Evolutionary conservation across 306 rosid genomes (phyloP).

Genomic region (Pterocarpus macrocarpus): DNA sequence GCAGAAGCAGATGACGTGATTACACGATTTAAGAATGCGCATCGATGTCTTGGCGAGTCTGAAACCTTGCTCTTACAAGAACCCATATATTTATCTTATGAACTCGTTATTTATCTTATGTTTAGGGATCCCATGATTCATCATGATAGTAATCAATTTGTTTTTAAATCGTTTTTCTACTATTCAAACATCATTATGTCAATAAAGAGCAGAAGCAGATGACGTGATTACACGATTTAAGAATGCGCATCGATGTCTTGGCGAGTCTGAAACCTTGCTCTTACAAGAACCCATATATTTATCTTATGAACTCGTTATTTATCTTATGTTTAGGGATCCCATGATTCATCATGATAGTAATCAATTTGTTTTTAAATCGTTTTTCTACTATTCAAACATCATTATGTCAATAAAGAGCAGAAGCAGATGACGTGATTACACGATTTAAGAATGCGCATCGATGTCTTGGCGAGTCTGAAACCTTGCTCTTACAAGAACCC

Average conservation of each 20-base stretch:
- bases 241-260: neutral
- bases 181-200: neutral
- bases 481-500: neutral
- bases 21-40: slow-evolving; percentile 2
- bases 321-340: neutral
- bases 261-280: neutral
- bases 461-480: slow-evolving; percentile 4
- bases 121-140: neutral
- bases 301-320: too few relatives aligned
- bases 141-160: neutral
- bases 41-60: neutral
- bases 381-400: neutral
- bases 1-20: neutral
- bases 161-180: neutral
- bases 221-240: slow-evolving; percentile 11
- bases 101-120: neutral
- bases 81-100: neutral
- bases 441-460: neutral
- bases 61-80: neutral
- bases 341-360: neutral
- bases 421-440: slow-evolving; percentile 3
- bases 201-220: neutral
- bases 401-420: neutral
- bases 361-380: neutral
- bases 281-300: neutral